Conservation (phyloP, 495 filamentous ascomycete species). For the Lasiosphaeria ovina region DNA sequence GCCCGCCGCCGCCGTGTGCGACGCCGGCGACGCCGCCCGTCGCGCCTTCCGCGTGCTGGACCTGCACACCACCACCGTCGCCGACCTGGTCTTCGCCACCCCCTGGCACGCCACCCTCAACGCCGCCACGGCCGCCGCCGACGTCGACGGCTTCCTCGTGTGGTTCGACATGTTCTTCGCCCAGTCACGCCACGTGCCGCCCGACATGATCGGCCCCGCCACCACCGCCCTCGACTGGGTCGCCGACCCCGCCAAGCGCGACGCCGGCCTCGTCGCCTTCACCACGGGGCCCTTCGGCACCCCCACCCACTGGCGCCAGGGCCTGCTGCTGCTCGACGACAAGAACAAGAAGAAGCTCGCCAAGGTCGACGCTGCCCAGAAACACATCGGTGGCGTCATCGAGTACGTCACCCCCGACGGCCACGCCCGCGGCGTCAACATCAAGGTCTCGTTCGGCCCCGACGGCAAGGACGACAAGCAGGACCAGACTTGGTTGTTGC, state of each 20-base stretch:
- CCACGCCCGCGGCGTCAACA: slow-evolving; percentile 46
- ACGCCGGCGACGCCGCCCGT: slow-evolving; percentile 46
- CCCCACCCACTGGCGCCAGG: slow-evolving; percentile 88
- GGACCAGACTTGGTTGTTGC: slow-evolving; percentile 45
- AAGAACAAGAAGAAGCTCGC: slow-evolving; percentile 33
- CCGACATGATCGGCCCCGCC: slow-evolving; percentile 16
- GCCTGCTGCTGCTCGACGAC: slow-evolving; percentile 49
- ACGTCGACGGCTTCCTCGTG: slow-evolving; percentile 69
- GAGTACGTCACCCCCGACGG: slow-evolving; percentile 47
- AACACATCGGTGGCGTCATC: slow-evolving; percentile 44
- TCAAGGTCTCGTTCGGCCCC: slow-evolving; percentile 43
- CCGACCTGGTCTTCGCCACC: slow-evolving; percentile 74
- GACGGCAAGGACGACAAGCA: slow-evolving; percentile 32
- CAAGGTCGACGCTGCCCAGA: slow-evolving; percentile 28
- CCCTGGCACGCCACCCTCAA: slow-evolving; percentile 53
- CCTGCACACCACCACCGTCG: slow-evolving; percentile 70
- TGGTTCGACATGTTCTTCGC: slow-evolving; percentile 84
- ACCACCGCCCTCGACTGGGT: slow-evolving; percentile 35
- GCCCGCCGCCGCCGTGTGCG: slow-evolving; percentile 75
- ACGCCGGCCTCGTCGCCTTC: slow-evolving; percentile 55
- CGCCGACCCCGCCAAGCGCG: slow-evolving; percentile 19
- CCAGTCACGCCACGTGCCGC: slow-evolving; percentile 31
- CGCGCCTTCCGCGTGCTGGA: slow-evolving; percentile 71
- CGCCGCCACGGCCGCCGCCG: slow-evolving; percentile 46
- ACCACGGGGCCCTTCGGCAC: slow-evolving; percentile 76